A percentile compares a stretch with the other conserved stretches of the same genome.
Conservation (phyloP, 345 rosid species). For the Citropsis articulata region DNA sequence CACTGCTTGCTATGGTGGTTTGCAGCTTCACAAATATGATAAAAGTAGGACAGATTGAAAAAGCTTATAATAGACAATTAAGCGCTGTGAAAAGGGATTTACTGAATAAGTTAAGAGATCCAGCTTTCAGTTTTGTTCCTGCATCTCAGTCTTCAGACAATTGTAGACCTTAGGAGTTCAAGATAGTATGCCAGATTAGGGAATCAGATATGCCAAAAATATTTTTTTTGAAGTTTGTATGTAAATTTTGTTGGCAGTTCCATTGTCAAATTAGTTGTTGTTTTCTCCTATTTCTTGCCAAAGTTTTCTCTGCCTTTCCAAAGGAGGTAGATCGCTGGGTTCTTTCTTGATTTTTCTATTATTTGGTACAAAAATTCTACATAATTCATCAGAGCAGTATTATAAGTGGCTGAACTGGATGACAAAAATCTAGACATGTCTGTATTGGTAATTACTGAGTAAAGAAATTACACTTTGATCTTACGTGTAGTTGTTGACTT, state of each 20-base stretch:
- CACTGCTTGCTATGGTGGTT: not conserved
- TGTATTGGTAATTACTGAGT: not conserved
- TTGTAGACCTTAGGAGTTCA: not conserved
- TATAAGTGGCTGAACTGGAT: not conserved
- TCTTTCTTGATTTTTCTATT: not conserved
- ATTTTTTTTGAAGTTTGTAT: not conserved
- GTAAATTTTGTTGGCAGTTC: not conserved
- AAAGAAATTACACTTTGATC: not conserved
- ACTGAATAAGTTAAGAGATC: not conserved
- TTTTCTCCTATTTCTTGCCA: not conserved
- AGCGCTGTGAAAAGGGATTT: not conserved
- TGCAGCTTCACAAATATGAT: not conserved
- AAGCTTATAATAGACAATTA: not conserved
- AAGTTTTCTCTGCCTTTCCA: not conserved
- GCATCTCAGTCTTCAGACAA: not conserved
- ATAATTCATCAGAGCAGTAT: not conserved
- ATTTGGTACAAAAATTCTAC: not conserved
- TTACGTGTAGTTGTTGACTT: not conserved
- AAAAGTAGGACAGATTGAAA: not conserved
- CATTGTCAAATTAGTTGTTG: not conserved
- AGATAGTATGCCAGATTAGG: not conserved
- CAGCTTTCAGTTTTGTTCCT: not conserved
- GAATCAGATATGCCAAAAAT: not conserved
- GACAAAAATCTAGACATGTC: not conserved
- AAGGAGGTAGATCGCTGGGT: not conserved